Evolutionary conservation across 768 basidiomycete genomes (phyloP).

Genomic region (Pleurotus giganteus): DNA sequence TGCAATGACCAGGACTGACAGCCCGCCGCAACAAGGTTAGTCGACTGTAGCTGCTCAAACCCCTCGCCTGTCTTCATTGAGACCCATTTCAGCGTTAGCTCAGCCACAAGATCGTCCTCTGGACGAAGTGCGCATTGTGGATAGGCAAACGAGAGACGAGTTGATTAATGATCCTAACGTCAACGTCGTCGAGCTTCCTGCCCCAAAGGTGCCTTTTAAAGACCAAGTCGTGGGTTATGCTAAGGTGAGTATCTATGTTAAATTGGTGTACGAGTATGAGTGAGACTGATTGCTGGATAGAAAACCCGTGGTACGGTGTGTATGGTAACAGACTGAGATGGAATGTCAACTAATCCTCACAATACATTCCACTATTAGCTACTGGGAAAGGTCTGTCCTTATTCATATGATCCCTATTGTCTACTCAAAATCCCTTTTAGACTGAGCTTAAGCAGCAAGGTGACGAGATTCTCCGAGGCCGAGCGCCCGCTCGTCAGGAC

Average conservation of each 20-base stretch:
- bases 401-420: not conserved
- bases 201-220: slow-evolving; percentile 49
- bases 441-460: slow-evolving; percentile 51
- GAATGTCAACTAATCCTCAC: not conserved
- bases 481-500: slow-evolving; percentile 27
- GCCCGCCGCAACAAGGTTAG: no score
- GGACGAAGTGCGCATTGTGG: slow-evolving; percentile 25
- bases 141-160: slow-evolving; percentile 17
- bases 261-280: not conserved
- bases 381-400: slow-evolving; percentile 26
- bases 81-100: slow-evolving; percentile 34
- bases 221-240: slow-evolving; percentile 54
- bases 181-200: slow-evolving; percentile 17
- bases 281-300: slow-evolving; percentile 17
- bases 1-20: no score
- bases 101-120: slow-evolving; percentile 32
- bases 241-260: slow-evolving; percentile 17
- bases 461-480: slow-evolving; percentile 50
- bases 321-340: not conserved
- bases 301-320: slow-evolving; percentile 44
- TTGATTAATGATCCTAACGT: slow-evolving; percentile 3
- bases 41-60: no score
- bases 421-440: slow-evolving; percentile 14
- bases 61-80: no score
- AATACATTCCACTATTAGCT: slow-evolving; percentile 22